Percentiles rank a stretch among this genome's conserved stretches.
Evolutionary conservation across 768 basidiomycete species (phyloP).

Genomic region (Podaxis pistillaris): DNA sequence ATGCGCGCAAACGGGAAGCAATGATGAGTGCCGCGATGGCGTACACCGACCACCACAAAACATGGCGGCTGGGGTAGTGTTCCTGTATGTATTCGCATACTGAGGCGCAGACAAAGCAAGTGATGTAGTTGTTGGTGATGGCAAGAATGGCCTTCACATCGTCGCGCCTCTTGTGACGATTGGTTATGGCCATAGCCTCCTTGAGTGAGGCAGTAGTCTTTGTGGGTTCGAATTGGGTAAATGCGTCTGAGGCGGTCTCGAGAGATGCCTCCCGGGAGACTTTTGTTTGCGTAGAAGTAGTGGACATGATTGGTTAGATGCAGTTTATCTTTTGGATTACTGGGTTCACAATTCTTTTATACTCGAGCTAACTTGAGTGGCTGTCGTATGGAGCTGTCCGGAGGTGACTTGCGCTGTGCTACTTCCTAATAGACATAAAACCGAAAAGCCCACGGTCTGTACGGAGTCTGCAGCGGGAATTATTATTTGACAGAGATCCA

Average conservation of each 20-base stretch:
- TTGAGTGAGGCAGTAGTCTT: conserved; percentile 3
- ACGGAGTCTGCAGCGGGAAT: background rate
- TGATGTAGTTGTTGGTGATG: conserved; percentile 9
- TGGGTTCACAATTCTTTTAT: background rate
- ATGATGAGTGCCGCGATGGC: background rate
- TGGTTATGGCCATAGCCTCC: conserved; percentile 8
- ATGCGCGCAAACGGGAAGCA: conserved; percentile 8
- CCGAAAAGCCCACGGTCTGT: background rate
- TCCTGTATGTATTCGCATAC: conserved; percentile 3
- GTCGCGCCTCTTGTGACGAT: conserved; percentile 6
- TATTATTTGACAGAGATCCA: background rate
- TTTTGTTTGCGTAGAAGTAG: background rate
- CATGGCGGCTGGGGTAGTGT: background rate
- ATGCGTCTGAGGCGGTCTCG: background rate
- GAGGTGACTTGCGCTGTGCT: background rate
- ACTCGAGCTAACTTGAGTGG: background rate
- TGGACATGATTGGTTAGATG: background rate
- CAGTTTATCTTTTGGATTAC: background rate
- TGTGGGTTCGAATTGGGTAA: conserved; percentile 3
- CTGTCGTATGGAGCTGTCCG: background rate
- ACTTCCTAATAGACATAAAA: background rate
- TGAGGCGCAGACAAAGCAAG: conserved; percentile 8
- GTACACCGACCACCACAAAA: background rate
- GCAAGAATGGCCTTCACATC: conserved; percentile 1
- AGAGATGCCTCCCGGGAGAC: background rate